A percentile compares a stretch with the other conserved stretches of the same genome.
phyloP scores from a whole-genome alignment of 441 rosid genomes.

The Euphorbia celastroides region DNA sequence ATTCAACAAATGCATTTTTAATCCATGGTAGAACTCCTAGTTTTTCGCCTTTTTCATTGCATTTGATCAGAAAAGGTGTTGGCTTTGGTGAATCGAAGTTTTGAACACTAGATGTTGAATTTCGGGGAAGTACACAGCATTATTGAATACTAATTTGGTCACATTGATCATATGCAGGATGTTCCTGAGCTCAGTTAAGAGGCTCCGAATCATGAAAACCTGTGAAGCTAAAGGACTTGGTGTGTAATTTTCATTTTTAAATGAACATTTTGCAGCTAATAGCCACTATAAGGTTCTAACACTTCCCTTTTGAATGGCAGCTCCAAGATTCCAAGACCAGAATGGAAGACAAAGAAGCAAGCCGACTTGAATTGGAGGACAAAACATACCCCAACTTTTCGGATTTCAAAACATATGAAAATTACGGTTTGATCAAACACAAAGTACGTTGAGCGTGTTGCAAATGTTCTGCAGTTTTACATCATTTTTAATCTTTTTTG shows the following conservation, averaged over 20 bases:
- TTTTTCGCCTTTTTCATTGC: too few relatives aligned
- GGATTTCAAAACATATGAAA: constrained; percentile 21
- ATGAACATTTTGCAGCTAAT: neutral
- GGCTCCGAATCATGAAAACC: constrained; percentile 84
- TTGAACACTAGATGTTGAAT: neutral
- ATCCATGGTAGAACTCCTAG: too few relatives aligned
- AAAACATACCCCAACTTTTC: constrained; percentile 13
- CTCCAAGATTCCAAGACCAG: constrained; percentile 54
- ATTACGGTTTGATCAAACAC: constrained; percentile 26
- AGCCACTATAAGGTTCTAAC: constrained; percentile 6
- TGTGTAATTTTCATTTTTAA: constrained; percentile 17
- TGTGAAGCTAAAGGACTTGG: constrained; percentile 78
- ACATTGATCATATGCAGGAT: constrained; percentile 40
- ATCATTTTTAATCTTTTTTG: constrained; percentile 16
- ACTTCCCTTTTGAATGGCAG: constrained; percentile 32
- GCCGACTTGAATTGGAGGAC: constrained; percentile 31
- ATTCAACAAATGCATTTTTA: too few relatives aligned
- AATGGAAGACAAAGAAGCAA: constrained; percentile 52
- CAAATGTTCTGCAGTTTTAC: constrained; percentile 20
- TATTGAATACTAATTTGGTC: neutral
- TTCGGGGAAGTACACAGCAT: neutral
- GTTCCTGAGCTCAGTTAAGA: constrained; percentile 66
- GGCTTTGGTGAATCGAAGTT: too few relatives aligned
- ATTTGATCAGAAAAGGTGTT: too few relatives aligned
- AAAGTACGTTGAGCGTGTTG: too few relatives aligned